phyloP scores from a whole-genome alignment of 768 basidiomycete genomes.

The Mycena venus region DNA sequence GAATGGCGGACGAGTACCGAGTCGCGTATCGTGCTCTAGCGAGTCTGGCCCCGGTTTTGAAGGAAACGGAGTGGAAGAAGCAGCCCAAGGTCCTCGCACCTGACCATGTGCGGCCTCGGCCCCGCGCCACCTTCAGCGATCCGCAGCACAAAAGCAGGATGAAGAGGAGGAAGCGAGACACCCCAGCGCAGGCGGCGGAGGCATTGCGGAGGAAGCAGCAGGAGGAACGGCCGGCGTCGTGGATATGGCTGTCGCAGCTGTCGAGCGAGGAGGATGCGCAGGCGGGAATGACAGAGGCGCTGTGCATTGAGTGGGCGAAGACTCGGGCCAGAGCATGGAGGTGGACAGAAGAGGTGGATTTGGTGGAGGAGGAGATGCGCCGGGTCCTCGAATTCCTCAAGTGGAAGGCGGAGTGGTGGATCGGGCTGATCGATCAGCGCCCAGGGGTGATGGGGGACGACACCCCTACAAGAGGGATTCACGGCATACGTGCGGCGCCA shows the following conservation, averaged over 20 bases:
- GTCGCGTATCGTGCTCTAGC: slow-evolving; percentile 30
- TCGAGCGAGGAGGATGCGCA: background rate
- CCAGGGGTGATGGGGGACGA: background rate
- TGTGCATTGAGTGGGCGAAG: slow-evolving; percentile 40
- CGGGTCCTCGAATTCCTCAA: slow-evolving; percentile 27
- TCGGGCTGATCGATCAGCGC: background rate
- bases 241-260: slow-evolving; percentile 1
- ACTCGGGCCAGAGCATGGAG: slow-evolving; percentile 28
- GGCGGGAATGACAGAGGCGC: background rate
- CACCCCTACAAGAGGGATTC: background rate
- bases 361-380: slow-evolving; percentile 43
- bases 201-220: background rate
- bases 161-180: background rate
- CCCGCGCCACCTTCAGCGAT: slow-evolving; percentile 17
- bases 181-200: background rate
- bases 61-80: slow-evolving; percentile 27
- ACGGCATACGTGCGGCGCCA: background rate
- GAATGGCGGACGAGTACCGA: slow-evolving; percentile 30
- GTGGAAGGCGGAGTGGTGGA: slow-evolving; percentile 29
- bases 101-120: slow-evolving; percentile 35
- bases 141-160: background rate
- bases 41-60: background rate
- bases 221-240: background rate
- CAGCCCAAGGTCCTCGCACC: slow-evolving; percentile 10
- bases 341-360: slow-evolving; percentile 39